These are phyloP conservation scores for Helianthus annuus DNA, from an alignment of 129 eudicot genomes.

Conservation along the genomic window HanXRQr2.0-SUNRISE NC_035449.2:895645-896144, in stretches of 20 bases:
- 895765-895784: conserved; percentile 79
- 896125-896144: background rate
- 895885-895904: conserved; percentile 56
- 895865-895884: conserved; percentile 43
- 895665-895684: conserved; percentile 68
- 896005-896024: conserved; percentile 53
- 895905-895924: background rate
- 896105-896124: background rate
- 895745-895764: conserved; percentile 78
- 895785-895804: conserved; percentile 56
- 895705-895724: conserved; percentile 77
- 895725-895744: conserved; percentile 91
- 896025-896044: conserved; percentile 67
- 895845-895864: conserved; percentile 81
- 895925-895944: background rate
- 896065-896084: background rate
- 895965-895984: conserved; percentile 83
- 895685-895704: conserved; percentile 56
- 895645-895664: conserved; percentile 72
- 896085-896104: background rate
- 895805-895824: conserved; percentile 51
- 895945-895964: background rate
- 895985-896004: conserved; percentile 49
- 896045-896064: background rate
- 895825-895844: conserved; percentile 88